Base-by-base conservation (phyloP, 2,329 filamentous ascomycete genomes). In the Cordyceps cateniannulata region DNA sequence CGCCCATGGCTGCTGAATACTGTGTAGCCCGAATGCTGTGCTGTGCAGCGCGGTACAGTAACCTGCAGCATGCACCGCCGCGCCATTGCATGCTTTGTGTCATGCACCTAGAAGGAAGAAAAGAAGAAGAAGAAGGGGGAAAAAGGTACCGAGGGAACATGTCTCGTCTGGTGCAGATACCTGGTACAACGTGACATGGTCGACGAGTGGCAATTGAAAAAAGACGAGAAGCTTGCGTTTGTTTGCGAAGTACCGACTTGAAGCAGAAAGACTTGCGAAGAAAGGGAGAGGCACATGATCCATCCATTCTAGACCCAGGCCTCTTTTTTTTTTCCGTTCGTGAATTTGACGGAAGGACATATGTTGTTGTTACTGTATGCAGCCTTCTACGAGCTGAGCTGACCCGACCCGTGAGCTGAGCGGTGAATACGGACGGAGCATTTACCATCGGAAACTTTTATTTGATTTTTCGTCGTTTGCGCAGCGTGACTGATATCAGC, bases 231-330 rank as follows among this genome's bases (percentile, higher is more conserved):
- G 20, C 20, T 27, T 9, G 29, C 27, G 45, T 49, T 45, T 57
- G 54, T 42, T 57, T 49, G 54, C 54, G 22, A 38, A 38, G 54
- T 49, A 57, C 54, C 29, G 54, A 27, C 54, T 49, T 25, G 54
- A 57, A 57, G 44, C 22, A 49, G 54, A 57, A 57, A 27, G 32
- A 27, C 32, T 57, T 57, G 54, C 54, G 54, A 57, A 8, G 32
- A 35, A 8, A 20, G 14, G 25, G n/a, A 45, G n/a, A 35, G 44
- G 22, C 40, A 40, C 54, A 49, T 49, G 25, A 27, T 5, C 5
- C 18, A 20, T 18, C 24, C 22, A 20, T 29, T 29, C 45, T 49
- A 40, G 54, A 29, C 32, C n/a, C 2, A 2, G 24, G 9, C 25
- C 18, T 5, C 8, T 42, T 18, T 42, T 5, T n/a, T 18, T 42